Evolutionary conservation across 257 asterid species (phyloP).

Genomic region (Forsythia suspensa): DNA sequence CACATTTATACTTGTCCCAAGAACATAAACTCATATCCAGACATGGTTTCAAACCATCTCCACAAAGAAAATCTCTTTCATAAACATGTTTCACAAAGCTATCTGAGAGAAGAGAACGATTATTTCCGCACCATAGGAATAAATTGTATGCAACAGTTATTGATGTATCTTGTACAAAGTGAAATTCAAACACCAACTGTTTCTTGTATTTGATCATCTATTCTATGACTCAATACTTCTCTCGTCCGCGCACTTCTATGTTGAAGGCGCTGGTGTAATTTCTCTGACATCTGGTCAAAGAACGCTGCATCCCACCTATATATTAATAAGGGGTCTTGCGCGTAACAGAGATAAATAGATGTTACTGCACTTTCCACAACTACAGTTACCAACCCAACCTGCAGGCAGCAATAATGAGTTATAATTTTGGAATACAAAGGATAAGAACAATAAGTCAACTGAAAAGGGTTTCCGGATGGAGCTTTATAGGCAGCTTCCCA

Average conservation of each 20-base stretch:
- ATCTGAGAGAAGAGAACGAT: background rate
- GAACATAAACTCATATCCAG: background rate
- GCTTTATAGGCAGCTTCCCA: background rate
- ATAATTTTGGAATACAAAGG: background rate
- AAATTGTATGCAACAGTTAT: slow-evolving; percentile 1
- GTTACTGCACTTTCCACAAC: slow-evolving; percentile 97
- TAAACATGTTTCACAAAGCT: too few species aligned
- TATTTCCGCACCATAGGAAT: background rate
- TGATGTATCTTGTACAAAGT: slow-evolving; percentile 12
- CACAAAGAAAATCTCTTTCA: too few species aligned
- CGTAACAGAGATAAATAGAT: slow-evolving; percentile 83
- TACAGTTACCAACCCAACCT: slow-evolving; percentile 93
- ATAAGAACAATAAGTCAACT: background rate
- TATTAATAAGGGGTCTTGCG: slow-evolving; percentile 83
- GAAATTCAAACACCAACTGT: slow-evolving; percentile 41
- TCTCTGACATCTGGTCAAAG: slow-evolving; percentile 74
- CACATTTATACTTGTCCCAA: background rate
- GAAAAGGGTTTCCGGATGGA: background rate
- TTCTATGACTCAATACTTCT: slow-evolving; percentile 54
- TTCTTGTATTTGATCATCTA: slow-evolving; percentile 57
- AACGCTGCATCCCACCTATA: slow-evolving; percentile 81
- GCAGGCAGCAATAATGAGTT: slow-evolving; percentile 6
- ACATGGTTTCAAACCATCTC: background rate
- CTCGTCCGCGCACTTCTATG: slow-evolving; percentile 81
- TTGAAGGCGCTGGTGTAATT: slow-evolving; percentile 83